These are phyloP conservation scores for Exserohilum turcica DNA, from an alignment of 2,329 filamentous ascomycete species.

Conservation along the genomic window DNA sequence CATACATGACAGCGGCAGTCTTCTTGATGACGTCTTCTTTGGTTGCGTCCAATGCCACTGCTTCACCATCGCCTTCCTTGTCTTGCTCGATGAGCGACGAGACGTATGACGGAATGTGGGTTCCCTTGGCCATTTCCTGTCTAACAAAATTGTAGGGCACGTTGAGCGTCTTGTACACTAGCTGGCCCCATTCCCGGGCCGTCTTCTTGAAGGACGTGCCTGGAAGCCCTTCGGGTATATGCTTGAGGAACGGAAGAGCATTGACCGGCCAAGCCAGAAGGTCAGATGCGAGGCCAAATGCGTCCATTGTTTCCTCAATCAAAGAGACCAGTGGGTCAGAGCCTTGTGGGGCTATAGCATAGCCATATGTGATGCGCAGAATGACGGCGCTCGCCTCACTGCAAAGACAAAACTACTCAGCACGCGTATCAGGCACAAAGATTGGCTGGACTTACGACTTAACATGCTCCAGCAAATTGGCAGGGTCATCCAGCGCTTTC, in stretches of 20 bases:
- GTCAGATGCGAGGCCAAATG: background rate
- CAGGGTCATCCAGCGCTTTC: background rate
- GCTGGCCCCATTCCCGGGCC: background rate
- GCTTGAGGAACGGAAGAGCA: background rate
- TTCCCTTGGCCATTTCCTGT: background rate
- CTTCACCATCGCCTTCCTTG: background rate
- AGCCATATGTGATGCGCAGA: background rate
- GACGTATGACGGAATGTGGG: background rate
- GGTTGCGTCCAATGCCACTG: background rate
- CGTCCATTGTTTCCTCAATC: background rate
- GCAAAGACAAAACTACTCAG: background rate
- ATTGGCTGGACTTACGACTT: background rate
- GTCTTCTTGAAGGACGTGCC: background rate
- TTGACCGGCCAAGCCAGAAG: background rate
- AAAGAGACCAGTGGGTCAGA: background rate
- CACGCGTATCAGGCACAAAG: no score
- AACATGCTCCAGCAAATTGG: background rate
- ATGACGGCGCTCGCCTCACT: background rate
- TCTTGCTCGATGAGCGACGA: background rate
- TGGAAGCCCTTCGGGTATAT: background rate
- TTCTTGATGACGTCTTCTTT: background rate
- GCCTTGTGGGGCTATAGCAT: background rate
- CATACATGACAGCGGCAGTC: background rate
- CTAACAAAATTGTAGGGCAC: background rate
- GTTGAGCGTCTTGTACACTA: background rate